Percentiles rank a stretch among this genome's conserved stretches.
These are phyloP conservation scores for Bacidia rubella DNA, from an alignment of 495 filamentous ascomycete genomes.

Conservation along the genomic window DNA sequence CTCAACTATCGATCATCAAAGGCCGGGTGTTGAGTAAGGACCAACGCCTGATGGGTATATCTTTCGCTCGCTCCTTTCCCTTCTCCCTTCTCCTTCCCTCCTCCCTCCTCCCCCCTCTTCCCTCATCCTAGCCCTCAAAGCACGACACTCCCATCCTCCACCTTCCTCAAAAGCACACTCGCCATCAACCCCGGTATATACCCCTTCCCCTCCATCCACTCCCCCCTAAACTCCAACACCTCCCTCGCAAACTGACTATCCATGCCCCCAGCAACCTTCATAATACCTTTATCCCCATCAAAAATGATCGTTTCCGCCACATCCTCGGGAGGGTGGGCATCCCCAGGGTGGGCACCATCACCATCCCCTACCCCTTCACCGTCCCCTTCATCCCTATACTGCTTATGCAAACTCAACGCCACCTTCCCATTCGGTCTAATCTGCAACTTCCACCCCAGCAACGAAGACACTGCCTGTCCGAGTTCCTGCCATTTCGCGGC, in stretches of 20 bases:
- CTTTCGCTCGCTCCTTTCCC: not conserved
- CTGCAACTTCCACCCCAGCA: slow-evolving; percentile 84
- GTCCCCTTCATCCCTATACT: slow-evolving; percentile 34
- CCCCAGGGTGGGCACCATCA: slow-evolving; percentile 14
- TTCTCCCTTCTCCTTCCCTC: not conserved
- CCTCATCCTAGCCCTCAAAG: not conserved
- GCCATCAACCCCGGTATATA: slow-evolving; percentile 58
- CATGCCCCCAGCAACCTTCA: slow-evolving; percentile 90
- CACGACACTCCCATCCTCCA: slow-evolving; percentile 13
- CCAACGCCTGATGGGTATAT: slow-evolving; percentile 3
- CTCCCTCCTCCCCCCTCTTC: not conserved
- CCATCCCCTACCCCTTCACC: slow-evolving; percentile 34
- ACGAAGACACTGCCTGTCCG: slow-evolving; percentile 75
- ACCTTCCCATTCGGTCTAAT: slow-evolving; percentile 91
- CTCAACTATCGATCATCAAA: too few relatives aligned
- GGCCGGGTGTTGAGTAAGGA: too few relatives aligned
- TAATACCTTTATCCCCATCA: slow-evolving; percentile 88
- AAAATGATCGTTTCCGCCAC: slow-evolving; percentile 81
- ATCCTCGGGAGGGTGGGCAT: too few relatives aligned
- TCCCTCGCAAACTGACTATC: slow-evolving; percentile 72
- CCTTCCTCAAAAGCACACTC: slow-evolving; percentile 12
- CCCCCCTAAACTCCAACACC: slow-evolving; percentile 70
- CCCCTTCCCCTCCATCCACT: slow-evolving; percentile 85
- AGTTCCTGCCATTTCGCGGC: slow-evolving; percentile 78
- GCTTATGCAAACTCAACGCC: slow-evolving; percentile 45